These are phyloP conservation scores for Striga asiatica DNA, from an alignment of 257 asterid species.

Conservation along the genomic window DNA sequence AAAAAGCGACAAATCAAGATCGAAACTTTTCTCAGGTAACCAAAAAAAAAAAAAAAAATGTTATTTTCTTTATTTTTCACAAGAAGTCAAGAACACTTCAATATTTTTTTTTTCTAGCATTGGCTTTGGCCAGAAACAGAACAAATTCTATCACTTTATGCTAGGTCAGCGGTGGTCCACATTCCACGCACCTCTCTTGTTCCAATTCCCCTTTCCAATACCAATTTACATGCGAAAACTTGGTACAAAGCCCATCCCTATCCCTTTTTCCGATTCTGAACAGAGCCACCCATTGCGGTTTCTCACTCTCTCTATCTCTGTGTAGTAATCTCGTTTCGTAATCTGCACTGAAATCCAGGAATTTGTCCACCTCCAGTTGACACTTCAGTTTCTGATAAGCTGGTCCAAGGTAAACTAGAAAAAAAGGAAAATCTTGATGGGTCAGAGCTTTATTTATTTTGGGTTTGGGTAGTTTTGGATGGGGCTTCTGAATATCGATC, in stretches of 20 bases:
- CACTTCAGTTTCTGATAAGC: slow-evolving; percentile 8
- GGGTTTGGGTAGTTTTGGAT: slow-evolving; percentile 19
- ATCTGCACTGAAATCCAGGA: slow-evolving; percentile 23
- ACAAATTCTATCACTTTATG: slow-evolving; percentile 16
- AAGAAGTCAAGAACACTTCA: too few relatives aligned
- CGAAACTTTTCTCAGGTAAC: neutral
- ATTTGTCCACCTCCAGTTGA: slow-evolving; percentile 4
- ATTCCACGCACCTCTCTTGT: slow-evolving; percentile 17
- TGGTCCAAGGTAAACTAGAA: slow-evolving; percentile 19
- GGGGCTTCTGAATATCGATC: slow-evolving; percentile 23
- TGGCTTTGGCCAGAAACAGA: slow-evolving; percentile 2
- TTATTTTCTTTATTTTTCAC: too few relatives aligned
- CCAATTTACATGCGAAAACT: slow-evolving; percentile 27
- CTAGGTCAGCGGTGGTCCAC: slow-evolving; percentile 37
- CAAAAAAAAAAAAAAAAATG: too few relatives aligned
- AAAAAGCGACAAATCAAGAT: slow-evolving; percentile 9
- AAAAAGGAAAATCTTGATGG: neutral
- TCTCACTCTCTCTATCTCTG: slow-evolving; percentile 8
- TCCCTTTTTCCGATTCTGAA: slow-evolving; percentile 14
- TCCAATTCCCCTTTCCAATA: slow-evolving; percentile 8
- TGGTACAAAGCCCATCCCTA: neutral
- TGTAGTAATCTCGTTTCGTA: neutral
- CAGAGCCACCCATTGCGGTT: slow-evolving; percentile 13
- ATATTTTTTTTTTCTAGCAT: neutral
- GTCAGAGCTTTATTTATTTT: neutral